Evolutionary conservation across 768 basidiomycete genomes (phyloP).

Genomic region (Porphyrellus cyaneotinctus): DNA sequence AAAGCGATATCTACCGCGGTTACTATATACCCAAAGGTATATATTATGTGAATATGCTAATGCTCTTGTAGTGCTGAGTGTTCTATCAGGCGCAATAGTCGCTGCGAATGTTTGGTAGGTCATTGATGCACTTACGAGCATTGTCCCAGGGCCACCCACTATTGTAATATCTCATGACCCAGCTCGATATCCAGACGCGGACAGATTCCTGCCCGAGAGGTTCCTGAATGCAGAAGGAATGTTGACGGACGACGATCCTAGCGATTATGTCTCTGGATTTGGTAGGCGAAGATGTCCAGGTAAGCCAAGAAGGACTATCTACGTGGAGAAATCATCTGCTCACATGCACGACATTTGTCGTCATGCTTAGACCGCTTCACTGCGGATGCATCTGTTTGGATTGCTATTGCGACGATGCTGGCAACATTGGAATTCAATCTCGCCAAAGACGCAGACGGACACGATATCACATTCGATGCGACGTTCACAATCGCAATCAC

Average conservation of each 20-base stretch:
- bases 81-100: background rate
- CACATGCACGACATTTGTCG: no score
- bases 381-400: background rate
- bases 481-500: background rate
- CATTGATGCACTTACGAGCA: no score
- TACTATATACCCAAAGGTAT: constrained; percentile 6
- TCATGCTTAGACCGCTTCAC: background rate
- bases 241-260: background rate
- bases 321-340: no score
- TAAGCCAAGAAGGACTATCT: background rate
- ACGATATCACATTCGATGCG: background rate
- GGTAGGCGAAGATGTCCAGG: background rate
- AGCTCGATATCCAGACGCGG: background rate
- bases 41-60: no score
- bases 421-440: background rate
- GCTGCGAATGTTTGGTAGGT: background rate
- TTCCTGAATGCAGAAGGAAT: background rate
- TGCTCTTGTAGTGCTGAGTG: background rate
- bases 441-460: background rate
- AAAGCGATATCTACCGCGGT: constrained; percentile 1
- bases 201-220: background rate
- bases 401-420: background rate
- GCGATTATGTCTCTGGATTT: background rate
- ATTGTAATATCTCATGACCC: background rate
- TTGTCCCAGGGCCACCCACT: background rate